These are phyloP conservation scores for Sarocladium oryzae DNA, from an alignment of 2,329 filamentous ascomycete genomes.

Conservation along the genomic window DNA sequence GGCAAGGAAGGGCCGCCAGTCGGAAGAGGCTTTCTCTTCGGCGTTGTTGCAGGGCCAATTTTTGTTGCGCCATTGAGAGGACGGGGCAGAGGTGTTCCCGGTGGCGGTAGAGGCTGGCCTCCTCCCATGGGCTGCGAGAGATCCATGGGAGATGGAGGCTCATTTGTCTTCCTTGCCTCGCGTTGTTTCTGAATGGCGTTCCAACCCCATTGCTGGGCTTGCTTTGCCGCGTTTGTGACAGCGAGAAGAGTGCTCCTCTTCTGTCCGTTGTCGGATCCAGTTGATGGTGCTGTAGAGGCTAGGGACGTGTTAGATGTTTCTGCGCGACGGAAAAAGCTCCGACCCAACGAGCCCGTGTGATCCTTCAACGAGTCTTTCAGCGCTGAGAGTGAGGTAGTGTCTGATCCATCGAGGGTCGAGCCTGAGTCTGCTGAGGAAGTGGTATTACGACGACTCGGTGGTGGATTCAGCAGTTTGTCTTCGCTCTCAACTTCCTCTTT, in stretches of 20 bases:
- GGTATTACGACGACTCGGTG: constrained; percentile 29
- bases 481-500: constrained; percentile 34
- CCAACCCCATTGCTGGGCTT: constrained; percentile 54
- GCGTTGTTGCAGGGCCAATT: constrained; percentile 45
- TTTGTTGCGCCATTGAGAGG: constrained; percentile 56
- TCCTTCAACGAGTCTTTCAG: constrained; percentile 32
- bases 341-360: constrained; percentile 31
- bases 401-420: constrained; percentile 17
- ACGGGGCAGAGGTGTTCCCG: constrained; percentile 67
- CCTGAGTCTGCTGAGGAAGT: constrained; percentile 29
- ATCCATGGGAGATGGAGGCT: constrained; percentile 32
- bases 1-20: constrained; percentile 20
- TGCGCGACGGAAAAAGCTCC: constrained; percentile 33
- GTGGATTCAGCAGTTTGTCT: constrained; percentile 26
- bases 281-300: constrained; percentile 20
- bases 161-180: constrained; percentile 30
- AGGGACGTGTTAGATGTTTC: constrained; percentile 29
- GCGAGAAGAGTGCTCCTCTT: constrained; percentile 48
- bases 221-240: constrained; percentile 47
- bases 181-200: constrained; percentile 48
- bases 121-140: constrained; percentile 69
- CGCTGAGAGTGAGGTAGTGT: constrained; percentile 22
- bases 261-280: constrained; percentile 24
- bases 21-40: constrained; percentile 59
- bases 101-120: constrained; percentile 74